Conservation (phyloP, 441 rosid genomes). For the Viola pubescens region DNA sequence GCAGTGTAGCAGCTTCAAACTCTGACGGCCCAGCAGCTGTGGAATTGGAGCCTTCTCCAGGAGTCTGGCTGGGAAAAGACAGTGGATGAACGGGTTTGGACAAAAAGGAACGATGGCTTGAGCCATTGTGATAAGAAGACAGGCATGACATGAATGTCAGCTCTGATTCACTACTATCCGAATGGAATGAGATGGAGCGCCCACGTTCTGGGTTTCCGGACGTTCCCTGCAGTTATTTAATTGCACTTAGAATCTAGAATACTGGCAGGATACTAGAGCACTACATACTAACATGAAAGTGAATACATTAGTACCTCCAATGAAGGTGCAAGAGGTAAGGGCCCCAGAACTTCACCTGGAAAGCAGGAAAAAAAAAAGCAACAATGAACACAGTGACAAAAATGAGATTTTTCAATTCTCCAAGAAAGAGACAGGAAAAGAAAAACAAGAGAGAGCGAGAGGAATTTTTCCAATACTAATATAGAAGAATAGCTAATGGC, state of each 20-base stretch:
- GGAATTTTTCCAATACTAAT: too few relatives aligned
- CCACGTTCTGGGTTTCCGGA: constrained; percentile 34
- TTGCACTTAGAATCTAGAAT: constrained; percentile 9
- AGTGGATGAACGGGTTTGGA: constrained; percentile 58
- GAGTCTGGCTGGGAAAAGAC: constrained; percentile 26
- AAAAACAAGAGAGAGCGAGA: too few relatives aligned
- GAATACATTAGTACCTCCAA: constrained; percentile 28
- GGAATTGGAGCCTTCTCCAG: constrained; percentile 22
- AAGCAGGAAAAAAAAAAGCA: constrained; percentile 5
- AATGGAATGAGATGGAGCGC: constrained; percentile 35
- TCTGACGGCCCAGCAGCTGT: constrained; percentile 19
- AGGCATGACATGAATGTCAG: constrained; percentile 28
- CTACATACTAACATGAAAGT: background rate
- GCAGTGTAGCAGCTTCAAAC: constrained; percentile 22
- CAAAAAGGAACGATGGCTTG: constrained; percentile 36
- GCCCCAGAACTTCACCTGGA: constrained; percentile 31
- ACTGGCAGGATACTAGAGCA: constrained; percentile 1
- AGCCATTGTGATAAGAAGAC: constrained; percentile 36
- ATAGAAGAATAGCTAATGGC: too few relatives aligned
- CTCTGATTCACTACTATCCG: constrained; percentile 45
- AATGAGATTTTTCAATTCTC: too few relatives aligned
- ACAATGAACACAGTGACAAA: too few relatives aligned
- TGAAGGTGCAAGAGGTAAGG: constrained; percentile 25
- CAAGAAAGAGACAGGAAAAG: too few relatives aligned
- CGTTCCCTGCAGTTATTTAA: constrained; percentile 27